phyloP scores from a whole-genome alignment of 768 basidiomycete species.

The Phylloporus sp. region DNA sequence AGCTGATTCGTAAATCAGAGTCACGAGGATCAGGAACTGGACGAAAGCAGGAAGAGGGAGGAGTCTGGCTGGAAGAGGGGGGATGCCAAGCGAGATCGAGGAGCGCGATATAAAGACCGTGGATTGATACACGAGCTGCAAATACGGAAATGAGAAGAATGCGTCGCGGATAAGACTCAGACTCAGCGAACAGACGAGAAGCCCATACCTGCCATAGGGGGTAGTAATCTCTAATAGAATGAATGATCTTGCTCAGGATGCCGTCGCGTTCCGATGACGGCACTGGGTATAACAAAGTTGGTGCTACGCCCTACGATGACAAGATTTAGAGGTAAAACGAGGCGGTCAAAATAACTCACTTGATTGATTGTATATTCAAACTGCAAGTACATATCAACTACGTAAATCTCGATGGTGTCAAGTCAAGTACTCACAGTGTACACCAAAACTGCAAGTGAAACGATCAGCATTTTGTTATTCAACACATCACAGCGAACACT shows the following conservation, averaged over 20 bases:
- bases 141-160: not conserved
- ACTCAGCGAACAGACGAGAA: conserved; percentile 4
- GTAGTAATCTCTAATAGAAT: conserved; percentile 87
- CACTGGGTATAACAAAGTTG: conserved; percentile 85
- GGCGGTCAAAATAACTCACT: conserved; percentile 32
- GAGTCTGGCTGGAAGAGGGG: conserved; percentile 65
- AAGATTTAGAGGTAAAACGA: not conserved
- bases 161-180: conserved; percentile 1
- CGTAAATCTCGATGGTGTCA: not conserved
- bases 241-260: conserved; percentile 72
- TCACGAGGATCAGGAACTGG: conserved; percentile 61
- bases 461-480: conserved; percentile 12
- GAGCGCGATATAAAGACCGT: conserved; percentile 94
- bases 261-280: conserved; percentile 58
- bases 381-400: conserved; percentile 38
- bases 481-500: conserved; percentile 30
- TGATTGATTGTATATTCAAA: conserved; percentile 93
- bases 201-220: conserved; percentile 83
- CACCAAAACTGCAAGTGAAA: conserved; percentile 44
- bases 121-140: conserved; percentile 78
- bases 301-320: conserved; percentile 68
- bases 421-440: conserved; percentile 47
- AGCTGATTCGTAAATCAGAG: conserved; percentile 63
- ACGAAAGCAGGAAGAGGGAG: conserved; percentile 74
- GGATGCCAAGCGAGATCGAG: conserved; percentile 79